phyloP scores from a whole-genome alignment of 306 rosid genomes.

The Datisca glomerata region DNA sequence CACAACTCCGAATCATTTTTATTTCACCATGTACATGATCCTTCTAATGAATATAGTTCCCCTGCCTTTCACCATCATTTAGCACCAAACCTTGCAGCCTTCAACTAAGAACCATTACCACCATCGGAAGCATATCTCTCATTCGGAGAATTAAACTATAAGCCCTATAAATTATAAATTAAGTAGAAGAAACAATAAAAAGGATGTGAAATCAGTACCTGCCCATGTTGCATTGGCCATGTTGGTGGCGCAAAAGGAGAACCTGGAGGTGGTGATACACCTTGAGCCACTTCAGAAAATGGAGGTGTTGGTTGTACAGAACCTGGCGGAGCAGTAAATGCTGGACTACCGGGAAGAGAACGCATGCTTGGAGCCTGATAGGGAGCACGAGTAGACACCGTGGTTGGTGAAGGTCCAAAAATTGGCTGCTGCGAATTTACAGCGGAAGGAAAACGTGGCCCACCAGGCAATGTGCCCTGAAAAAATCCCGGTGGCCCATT shows the following conservation, averaged over 20 bases:
- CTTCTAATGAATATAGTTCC: no score
- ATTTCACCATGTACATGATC: no score
- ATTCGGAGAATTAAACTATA: no score
- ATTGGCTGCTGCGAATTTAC: slow-evolving; percentile 30
- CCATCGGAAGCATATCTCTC: no score
- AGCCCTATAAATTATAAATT: no score
- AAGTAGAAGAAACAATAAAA: no score
- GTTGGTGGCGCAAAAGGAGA: slow-evolving; percentile 52
- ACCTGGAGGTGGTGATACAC: slow-evolving; percentile 35
- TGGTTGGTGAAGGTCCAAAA: slow-evolving; percentile 45
- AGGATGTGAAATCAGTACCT: slow-evolving; percentile 26
- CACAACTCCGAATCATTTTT: no score
- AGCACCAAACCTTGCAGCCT: no score
- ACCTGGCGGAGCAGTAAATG: slow-evolving; percentile 30
- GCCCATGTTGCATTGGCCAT: slow-evolving; percentile 73
- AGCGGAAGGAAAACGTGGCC: slow-evolving; percentile 49
- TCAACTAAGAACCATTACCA: no score
- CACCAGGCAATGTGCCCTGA: slow-evolving; percentile 33
- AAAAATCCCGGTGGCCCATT: slow-evolving; percentile 70
- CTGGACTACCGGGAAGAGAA: slow-evolving; percentile 18
- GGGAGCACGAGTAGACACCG: slow-evolving; percentile 21
- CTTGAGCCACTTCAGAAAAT: slow-evolving; percentile 42
- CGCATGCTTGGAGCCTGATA: slow-evolving; percentile 24
- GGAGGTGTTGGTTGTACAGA: slow-evolving; percentile 49
- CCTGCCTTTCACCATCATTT: no score